phyloP scores from a whole-genome alignment of 2,329 filamentous ascomycete genomes.

The Daldinia sp. region DNA sequence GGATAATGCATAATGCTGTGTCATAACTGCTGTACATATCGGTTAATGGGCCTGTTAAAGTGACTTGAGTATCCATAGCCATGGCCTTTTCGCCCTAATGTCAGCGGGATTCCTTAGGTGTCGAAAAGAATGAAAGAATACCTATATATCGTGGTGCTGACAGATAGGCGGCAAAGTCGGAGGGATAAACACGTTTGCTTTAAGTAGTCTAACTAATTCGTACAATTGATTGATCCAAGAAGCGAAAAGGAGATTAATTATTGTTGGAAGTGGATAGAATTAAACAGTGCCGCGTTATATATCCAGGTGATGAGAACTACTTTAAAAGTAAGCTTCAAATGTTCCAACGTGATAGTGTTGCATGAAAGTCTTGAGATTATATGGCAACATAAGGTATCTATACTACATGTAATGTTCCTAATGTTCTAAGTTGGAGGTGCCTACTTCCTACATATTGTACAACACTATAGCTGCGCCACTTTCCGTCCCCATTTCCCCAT shows the following conservation, averaged over 20 bases:
- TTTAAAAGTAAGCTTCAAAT: neutral
- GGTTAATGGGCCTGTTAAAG: slow-evolving; percentile 4
- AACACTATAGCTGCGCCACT: neutral
- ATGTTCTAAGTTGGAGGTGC: neutral
- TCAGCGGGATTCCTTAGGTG: neutral
- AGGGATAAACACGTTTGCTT: neutral
- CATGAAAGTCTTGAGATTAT: neutral
- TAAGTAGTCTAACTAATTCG: neutral
- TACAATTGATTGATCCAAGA: neutral
- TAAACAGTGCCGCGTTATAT: neutral
- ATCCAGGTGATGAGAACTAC: neutral
- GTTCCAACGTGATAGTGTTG: neutral
- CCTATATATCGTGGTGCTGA: neutral
- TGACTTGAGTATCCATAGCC: slow-evolving; percentile 41
- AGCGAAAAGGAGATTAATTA: neutral
- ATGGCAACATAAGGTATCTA: neutral
- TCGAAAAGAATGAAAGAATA: neutral
- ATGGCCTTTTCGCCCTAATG: neutral
- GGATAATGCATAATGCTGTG: slow-evolving; percentile 72
- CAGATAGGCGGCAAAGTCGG: neutral
- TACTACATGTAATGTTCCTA: too few relatives aligned
- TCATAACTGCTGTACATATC: slow-evolving; percentile 59
- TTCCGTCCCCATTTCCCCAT: neutral
- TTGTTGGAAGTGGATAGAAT: neutral
- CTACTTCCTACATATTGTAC: too few relatives aligned